Evolutionary conservation across 1,284 basidiomycete genomes (phyloP).

Genomic region (Microbotryum lychnidis-dioicae): DNA sequence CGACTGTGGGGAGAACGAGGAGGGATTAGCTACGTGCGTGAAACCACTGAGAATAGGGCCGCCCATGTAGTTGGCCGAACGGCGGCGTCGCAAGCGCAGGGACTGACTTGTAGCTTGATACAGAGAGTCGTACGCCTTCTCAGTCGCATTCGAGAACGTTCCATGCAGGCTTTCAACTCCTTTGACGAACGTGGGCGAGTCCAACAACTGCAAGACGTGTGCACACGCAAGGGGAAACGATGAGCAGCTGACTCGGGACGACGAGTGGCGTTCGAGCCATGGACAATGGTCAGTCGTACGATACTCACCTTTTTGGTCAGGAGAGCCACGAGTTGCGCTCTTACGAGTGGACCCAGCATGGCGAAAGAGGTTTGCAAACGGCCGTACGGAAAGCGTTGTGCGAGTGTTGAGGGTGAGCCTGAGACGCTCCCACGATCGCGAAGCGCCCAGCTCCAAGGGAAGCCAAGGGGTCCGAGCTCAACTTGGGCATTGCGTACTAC

Average conservation of each 20-base stretch:
- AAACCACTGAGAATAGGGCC: too few relatives aligned
- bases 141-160: conserved; percentile 3
- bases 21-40: too few relatives aligned
- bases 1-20: not conserved
- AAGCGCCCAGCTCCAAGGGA: too few relatives aligned
- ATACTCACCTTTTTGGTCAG: conserved; percentile 17
- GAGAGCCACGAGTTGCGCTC: conserved; percentile 21
- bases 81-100: not conserved
- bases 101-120: conserved; percentile 10
- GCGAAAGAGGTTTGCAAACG: not conserved
- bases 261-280: not conserved
- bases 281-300: too few relatives aligned
- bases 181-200: conserved; percentile 4
- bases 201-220: conserved; percentile 4
- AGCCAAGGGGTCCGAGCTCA: too few relatives aligned
- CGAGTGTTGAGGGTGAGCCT: not conserved
- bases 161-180: conserved; percentile 12
- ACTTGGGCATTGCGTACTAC: too few relatives aligned
- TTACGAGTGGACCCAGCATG: conserved; percentile 22
- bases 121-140: conserved; percentile 17
- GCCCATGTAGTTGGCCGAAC: too few relatives aligned
- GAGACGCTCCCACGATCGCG: too few relatives aligned
- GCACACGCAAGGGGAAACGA: too few relatives aligned
- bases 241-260: not conserved
- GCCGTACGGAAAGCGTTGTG: not conserved